These are phyloP conservation scores for Phylloporus arenicola DNA, from an alignment of 768 basidiomycete species.

Conservation along the genomic window DNA sequence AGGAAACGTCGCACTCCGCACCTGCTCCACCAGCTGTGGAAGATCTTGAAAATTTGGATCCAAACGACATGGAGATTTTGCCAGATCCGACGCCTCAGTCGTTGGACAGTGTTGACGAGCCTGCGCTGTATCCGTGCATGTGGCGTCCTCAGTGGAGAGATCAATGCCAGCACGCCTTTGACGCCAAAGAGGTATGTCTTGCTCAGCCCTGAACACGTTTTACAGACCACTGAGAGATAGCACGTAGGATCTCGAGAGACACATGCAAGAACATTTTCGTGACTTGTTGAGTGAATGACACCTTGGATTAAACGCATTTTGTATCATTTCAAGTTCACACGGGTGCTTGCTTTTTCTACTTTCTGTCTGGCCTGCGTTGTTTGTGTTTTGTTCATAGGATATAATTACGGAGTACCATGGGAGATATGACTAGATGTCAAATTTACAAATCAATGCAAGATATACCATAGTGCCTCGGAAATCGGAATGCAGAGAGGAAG, in stretches of 20 bases:
- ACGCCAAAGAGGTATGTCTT: conserved; percentile 24
- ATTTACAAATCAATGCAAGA: background rate
- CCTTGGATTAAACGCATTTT: background rate
- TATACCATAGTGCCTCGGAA: no score
- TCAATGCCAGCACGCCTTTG: conserved; percentile 25
- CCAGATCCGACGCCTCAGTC: conserved; percentile 1
- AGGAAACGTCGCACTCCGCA: conserved; percentile 1
- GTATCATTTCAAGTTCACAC: background rate
- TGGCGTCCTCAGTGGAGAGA: conserved; percentile 26
- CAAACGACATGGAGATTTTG: conserved; percentile 14
- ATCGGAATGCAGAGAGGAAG: no score
- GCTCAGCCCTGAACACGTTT: background rate
- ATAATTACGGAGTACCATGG: background rate
- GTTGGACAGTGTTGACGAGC: conserved; percentile 16
- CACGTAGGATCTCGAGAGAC: conserved; percentile 23
- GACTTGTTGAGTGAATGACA: conserved; percentile 4
- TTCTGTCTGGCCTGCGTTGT: background rate
- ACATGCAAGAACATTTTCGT: conserved; percentile 18
- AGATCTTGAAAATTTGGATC: conserved; percentile 14
- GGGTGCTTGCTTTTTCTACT: background rate
- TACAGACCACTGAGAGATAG: background rate
- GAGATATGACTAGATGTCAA: background rate
- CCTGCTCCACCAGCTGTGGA: background rate
- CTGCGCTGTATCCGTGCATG: conserved; percentile 22
- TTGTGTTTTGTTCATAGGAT: background rate